These are phyloP conservation scores for Suaeda aralocaspica DNA, from an alignment of 148 eudicot species.

Conservation along the genomic window DNA sequence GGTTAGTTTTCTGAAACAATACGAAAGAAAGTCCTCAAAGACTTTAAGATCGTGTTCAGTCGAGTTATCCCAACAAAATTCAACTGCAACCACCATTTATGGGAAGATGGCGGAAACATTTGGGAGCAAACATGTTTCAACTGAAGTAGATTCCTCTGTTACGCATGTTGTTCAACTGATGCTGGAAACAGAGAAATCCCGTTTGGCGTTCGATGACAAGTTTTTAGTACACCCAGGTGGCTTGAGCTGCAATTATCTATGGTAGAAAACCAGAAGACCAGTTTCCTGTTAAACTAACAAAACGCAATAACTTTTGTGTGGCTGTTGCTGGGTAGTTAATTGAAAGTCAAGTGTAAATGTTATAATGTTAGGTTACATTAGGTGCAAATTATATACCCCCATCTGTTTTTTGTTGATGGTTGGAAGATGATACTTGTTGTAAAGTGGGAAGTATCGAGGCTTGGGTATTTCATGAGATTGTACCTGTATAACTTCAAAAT, in stretches of 20 bases:
- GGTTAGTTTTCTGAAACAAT: constrained; percentile 50
- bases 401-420: neutral
- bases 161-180: constrained; percentile 73
- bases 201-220: constrained; percentile 66
- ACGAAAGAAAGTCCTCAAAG: constrained; percentile 55
- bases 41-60: constrained; percentile 66
- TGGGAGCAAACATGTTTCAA: constrained; percentile 70
- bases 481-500: too few species aligned
- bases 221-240: constrained; percentile 70
- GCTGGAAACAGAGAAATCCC: constrained; percentile 68
- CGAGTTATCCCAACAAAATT: constrained; percentile 47
- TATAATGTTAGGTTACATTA: neutral
- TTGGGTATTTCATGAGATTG: too few species aligned
- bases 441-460: too few species aligned
- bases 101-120: constrained; percentile 73
- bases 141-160: constrained; percentile 41
- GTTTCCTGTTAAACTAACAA: constrained; percentile 36
- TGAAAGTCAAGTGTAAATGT: neutral
- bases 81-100: constrained; percentile 47
- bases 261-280: constrained; percentile 75
- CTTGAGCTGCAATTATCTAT: constrained; percentile 62
- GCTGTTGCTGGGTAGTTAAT: neutral
- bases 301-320: neutral
- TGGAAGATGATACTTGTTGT: neutral
- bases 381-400: neutral